Evolutionary conservation across 164 flowering plant species (phyloP).

Genomic region (Santalum album): DNA sequence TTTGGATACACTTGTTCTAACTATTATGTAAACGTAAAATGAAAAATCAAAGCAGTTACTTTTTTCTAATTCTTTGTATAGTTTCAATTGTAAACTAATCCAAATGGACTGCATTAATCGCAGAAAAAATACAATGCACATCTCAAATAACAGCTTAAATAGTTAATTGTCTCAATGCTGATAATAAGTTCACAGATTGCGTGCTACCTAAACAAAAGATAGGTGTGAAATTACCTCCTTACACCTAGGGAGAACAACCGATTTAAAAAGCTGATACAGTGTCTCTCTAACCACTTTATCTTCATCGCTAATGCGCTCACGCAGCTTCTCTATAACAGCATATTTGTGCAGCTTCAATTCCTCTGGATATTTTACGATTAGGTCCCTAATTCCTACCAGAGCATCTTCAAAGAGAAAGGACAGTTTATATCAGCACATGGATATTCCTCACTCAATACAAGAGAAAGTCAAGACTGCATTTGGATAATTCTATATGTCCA

Average conservation of each 20-base stretch:
- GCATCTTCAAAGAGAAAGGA: constrained; percentile 48
- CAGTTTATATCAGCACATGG: background rate
- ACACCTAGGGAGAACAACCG: constrained; percentile 56
- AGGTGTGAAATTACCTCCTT: constrained; percentile 49
- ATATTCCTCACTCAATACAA: too few relatives aligned
- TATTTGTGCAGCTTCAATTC: constrained; percentile 62
- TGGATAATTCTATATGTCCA: too few relatives aligned
- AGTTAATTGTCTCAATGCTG: background rate
- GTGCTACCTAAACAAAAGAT: too few relatives aligned
- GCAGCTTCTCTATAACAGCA: constrained; percentile 69
- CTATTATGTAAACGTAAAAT: too few relatives aligned
- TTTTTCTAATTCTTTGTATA: too few relatives aligned
- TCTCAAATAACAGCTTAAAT: background rate
- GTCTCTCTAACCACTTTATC: constrained; percentile 72
- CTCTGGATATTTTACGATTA: constrained; percentile 43
- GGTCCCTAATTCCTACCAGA: constrained; percentile 66
- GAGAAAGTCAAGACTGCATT: too few relatives aligned
- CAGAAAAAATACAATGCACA: background rate
- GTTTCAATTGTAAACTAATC: too few relatives aligned
- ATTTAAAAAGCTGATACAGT: constrained; percentile 60
- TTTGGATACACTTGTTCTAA: too few relatives aligned
- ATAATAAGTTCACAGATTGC: too few relatives aligned
- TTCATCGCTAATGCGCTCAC: constrained; percentile 80
- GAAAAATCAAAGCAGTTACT: too few relatives aligned
- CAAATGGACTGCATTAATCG: too few relatives aligned